Evolutionary conservation across 2,329 filamentous ascomycete species (phyloP).

Genomic region (Trichoderma arundinaceum): DNA sequence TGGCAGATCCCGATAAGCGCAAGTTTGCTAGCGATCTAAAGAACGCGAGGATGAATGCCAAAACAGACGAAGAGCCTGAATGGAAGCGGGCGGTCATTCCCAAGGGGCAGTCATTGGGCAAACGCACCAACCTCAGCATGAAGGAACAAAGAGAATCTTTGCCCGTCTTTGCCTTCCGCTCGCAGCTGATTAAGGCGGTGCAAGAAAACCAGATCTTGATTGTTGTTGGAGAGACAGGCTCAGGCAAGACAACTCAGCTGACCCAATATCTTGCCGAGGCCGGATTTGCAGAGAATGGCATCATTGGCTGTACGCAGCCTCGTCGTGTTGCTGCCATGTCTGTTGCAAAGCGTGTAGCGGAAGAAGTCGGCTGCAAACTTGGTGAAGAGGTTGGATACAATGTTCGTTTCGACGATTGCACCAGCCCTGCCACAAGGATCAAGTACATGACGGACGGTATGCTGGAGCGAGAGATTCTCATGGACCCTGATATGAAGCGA

Average conservation of each 20-base stretch:
- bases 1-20: slow-evolving; percentile 82
- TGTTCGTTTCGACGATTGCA: slow-evolving; percentile 96
- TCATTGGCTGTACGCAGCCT: slow-evolving; percentile 96
- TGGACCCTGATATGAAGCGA: slow-evolving; percentile 85
- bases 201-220: slow-evolving; percentile 88
- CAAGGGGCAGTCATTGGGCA: slow-evolving; percentile 81
- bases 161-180: slow-evolving; percentile 87
- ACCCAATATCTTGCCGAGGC: slow-evolving; percentile 95
- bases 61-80: slow-evolving; percentile 77
- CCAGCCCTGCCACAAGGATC: slow-evolving; percentile 84
- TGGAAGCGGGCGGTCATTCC: slow-evolving; percentile 87
- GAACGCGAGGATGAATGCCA: slow-evolving; percentile 65
- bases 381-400: slow-evolving; percentile 96
- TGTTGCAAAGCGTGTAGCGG: slow-evolving; percentile 93
- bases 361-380: slow-evolving; percentile 90
- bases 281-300: slow-evolving; percentile 83
- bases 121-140: slow-evolving; percentile 87
- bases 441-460: slow-evolving; percentile 99
- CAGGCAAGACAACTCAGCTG: slow-evolving; percentile 94
- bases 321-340: slow-evolving; percentile 98
- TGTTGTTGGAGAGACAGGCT: slow-evolving; percentile 96
- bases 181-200: slow-evolving; percentile 85
- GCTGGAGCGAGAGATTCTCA: slow-evolving; percentile 91
- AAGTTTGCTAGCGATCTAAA: slow-evolving; percentile 90
- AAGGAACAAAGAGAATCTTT: slow-evolving; percentile 91